Conservation (phyloP, 768 basidiomycete species). For the Candolleomyces efflorescens region DNA sequence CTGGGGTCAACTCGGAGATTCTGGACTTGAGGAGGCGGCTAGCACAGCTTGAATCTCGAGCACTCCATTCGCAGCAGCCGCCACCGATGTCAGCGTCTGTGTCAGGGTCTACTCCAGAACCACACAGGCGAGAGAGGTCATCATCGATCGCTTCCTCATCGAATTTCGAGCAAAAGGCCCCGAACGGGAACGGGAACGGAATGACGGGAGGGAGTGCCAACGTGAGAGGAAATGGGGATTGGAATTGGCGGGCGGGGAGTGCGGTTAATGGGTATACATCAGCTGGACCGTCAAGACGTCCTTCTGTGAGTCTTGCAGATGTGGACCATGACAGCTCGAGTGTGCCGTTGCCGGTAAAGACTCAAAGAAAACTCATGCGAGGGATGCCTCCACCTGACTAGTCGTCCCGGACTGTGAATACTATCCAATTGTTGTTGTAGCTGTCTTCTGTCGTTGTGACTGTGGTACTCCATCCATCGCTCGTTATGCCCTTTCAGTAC, state of each 20-base stretch:
- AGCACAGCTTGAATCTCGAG: neutral
- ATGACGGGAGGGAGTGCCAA: neutral
- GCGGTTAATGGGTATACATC: neutral
- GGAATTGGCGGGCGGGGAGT: neutral
- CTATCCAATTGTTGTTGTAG: no score
- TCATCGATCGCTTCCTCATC: slow-evolving; percentile 4
- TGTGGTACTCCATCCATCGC: no score
- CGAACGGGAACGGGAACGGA: neutral
- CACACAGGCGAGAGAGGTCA: neutral
- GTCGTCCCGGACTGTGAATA: no score
- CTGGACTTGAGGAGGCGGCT: neutral
- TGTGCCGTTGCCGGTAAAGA: neutral
- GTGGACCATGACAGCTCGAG: neutral
- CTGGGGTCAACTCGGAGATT: neutral
- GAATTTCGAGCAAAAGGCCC: neutral
- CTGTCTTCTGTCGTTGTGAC: no score
- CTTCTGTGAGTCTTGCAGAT: neutral
- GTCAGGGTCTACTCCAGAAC: neutral
- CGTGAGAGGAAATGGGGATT: neutral
- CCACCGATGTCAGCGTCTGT: neutral
- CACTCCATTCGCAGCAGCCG: neutral
- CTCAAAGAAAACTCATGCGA: neutral
- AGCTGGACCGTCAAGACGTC: neutral
- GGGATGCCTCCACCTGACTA: neutral
- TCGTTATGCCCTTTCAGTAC: no score